Evolutionary conservation across 169 alveolate species (phyloP).

Genomic region (Ichthyophthirius multifiliis): DNA sequence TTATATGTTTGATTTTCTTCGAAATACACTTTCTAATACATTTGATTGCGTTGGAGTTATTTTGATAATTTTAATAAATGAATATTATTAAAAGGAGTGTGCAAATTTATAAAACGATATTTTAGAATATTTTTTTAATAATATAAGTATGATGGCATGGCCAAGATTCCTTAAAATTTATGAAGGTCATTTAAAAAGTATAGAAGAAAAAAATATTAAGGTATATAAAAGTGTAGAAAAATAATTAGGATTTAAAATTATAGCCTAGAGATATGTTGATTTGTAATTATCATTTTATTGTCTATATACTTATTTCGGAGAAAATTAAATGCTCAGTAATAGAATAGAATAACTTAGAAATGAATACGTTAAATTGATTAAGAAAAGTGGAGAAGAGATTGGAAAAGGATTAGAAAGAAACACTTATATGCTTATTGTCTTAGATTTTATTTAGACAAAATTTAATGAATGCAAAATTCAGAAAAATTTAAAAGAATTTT

Average conservation of each 20-base stretch:
- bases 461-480: background rate
- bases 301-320: conserved; percentile 29
- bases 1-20: conserved; percentile 12
- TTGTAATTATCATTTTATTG: conserved; percentile 14
- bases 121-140: conserved; percentile 25
- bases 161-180: conserved; percentile 35
- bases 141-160: conserved; percentile 32
- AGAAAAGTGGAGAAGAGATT: conserved; percentile 30
- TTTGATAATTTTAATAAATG: conserved; percentile 26
- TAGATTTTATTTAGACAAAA: conserved; percentile 13
- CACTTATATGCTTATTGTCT: conserved; percentile 16
- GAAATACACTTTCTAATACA: background rate
- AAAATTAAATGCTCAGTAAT: conserved; percentile 29
- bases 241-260: conserved; percentile 1
- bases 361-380: conserved; percentile 14
- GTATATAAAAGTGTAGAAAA: conserved; percentile 24
- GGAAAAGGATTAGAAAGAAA: conserved; percentile 19
- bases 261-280: conserved; percentile 29
- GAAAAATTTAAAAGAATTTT: conserved; percentile 21
- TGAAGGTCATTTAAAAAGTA: conserved; percentile 20
- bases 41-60: conserved; percentile 25
- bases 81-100: background rate
- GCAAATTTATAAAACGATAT: background rate
- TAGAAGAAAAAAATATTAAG: conserved; percentile 13
- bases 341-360: conserved; percentile 21